Conservation (phyloP, 441 rosid species). For the Isatis lusitanica region DNA sequence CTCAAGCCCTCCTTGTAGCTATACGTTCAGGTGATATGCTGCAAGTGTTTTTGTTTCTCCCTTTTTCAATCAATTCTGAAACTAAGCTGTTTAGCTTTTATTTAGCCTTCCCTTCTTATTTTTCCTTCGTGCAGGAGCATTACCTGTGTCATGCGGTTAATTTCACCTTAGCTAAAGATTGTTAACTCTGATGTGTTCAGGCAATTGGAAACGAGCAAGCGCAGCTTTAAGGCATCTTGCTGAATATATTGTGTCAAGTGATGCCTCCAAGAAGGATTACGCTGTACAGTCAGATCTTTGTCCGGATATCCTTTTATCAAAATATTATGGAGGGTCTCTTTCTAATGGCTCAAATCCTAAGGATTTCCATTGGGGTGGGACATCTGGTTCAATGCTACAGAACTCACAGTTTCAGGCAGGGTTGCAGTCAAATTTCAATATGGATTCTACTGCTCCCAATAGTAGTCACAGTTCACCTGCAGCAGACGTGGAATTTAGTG, state of each 20-base stretch:
- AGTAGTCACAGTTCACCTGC: constrained; percentile 44
- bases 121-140: constrained; percentile 40
- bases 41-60: constrained; percentile 18
- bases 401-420: constrained; percentile 50
- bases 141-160: constrained; percentile 35
- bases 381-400: constrained; percentile 44
- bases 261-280: constrained; percentile 43
- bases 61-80: constrained; percentile 15
- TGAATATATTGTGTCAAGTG: constrained; percentile 50
- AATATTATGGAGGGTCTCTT: constrained; percentile 70
- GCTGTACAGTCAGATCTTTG: constrained; percentile 41
- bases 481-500: constrained; percentile 51
- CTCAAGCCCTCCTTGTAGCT: constrained; percentile 73
- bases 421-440: constrained; percentile 39
- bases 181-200: constrained; percentile 59
- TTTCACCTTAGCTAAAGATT: constrained; percentile 42
- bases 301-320: constrained; percentile 68
- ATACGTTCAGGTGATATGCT: constrained; percentile 72
- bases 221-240: constrained; percentile 77
- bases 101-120: constrained; percentile 39
- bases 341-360: constrained; percentile 48
- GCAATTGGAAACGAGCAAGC: constrained; percentile 90
- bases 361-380: constrained; percentile 68
- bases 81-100: constrained; percentile 34
- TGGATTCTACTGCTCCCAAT: constrained; percentile 42